These are phyloP conservation scores for Pseudogymnoascus sp. DNA, from an alignment of 2,329 filamentous ascomycete genomes.

Conservation along the genomic window DNA sequence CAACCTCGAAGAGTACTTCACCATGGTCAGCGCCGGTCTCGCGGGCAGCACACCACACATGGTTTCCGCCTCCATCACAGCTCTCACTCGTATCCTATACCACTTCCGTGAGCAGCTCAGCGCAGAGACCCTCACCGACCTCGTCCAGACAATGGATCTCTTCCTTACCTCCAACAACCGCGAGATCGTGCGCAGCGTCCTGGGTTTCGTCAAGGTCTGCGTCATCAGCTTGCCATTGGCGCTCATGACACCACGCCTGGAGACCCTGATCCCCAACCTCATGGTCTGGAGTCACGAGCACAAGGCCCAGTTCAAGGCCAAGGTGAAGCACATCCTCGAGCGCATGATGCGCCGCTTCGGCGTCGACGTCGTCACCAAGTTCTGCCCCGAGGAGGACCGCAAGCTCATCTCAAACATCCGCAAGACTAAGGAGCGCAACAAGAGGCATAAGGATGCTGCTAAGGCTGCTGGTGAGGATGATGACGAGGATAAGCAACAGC, in stretches of 20 bases:
- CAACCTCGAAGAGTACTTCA: conserved; percentile 90
- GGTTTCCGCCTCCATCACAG: conserved; percentile 95
- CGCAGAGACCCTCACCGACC: conserved; percentile 63
- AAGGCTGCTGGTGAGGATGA: conserved; percentile 49
- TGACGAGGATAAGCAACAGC: conserved; percentile 43
- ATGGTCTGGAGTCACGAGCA: conserved; percentile 97
- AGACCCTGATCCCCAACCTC: conserved; percentile 74
- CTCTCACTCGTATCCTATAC: conserved; percentile 85
- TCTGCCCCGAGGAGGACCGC: conserved; percentile 76
- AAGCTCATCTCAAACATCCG: conserved; percentile 92
- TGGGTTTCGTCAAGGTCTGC: conserved; percentile 95
- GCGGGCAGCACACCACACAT: conserved; percentile 91
- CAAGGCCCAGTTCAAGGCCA: conserved; percentile 92
- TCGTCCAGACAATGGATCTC: conserved; percentile 91
- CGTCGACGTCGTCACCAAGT: conserved; percentile 66
- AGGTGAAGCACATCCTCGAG: conserved; percentile 97
- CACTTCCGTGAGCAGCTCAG: conserved; percentile 71
- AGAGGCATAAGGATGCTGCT: conserved; percentile 73
- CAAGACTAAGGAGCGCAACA: conserved; percentile 85
- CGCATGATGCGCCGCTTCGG: conserved; percentile 89
- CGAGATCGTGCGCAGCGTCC: conserved; percentile 88
- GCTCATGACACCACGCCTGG: conserved; percentile 69
- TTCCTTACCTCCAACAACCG: conserved; percentile 95
- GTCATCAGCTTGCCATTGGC: conserved; percentile 75
- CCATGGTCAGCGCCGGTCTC: conserved; percentile 94